Evolutionary conservation across 2,329 filamentous ascomycete species (phyloP), one percentile per base, ranked within the genome.

Genomic region (Chrysosporium queenslandicum): DNA sequence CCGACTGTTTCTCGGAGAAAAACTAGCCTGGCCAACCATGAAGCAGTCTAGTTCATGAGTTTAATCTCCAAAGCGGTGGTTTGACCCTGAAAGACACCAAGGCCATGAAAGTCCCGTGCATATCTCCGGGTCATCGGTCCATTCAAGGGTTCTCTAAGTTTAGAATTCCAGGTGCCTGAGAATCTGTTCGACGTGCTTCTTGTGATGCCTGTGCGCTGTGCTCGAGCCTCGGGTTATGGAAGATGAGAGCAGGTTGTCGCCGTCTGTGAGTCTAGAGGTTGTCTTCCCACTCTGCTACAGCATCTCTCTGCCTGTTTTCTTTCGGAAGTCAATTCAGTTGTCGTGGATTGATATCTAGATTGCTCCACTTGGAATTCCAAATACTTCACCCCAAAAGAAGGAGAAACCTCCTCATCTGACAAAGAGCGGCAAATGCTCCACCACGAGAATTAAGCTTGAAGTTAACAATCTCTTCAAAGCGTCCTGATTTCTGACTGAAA

Each of bases 11-110:
- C 6, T 14, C 48, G 48, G 48, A 50, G 48, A 50, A 42, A 43
- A 43, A 36, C 4, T 9, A n/a, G 11, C 21, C 3, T 29, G 20
- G 14, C 46, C 46, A 49, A 49, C 32, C 46, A 49, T 3, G 20
- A 18, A 12, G 12, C 9, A n/a, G 34, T 14, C 23, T 30, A 14
- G 9, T 21, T 23, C 14, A 4, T 8, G 37, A 39, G n/a, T 4
- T 11, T 25, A 16, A 43, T 50, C 48, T 43, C 48, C 48, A 50
- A 50, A 16, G 48, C 39, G 18, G 48, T 50, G 48, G 48, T 50
- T 30, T 43, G 30, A 36, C 48, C 48, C 39, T 36, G 27, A 32
- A 12, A 41, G 16, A 9, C 9, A 9, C 2, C 29, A 1, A 50
- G 18, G 14, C 16, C 18, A 25, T 43, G 2, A 37, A 47, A 32